A percentile compares a stretch with the other conserved stretches of the same genome.
Evolutionary conservation across 2,329 filamentous ascomycete species (phyloP).

Genomic region (Neodidymelliopsis sp.): DNA sequence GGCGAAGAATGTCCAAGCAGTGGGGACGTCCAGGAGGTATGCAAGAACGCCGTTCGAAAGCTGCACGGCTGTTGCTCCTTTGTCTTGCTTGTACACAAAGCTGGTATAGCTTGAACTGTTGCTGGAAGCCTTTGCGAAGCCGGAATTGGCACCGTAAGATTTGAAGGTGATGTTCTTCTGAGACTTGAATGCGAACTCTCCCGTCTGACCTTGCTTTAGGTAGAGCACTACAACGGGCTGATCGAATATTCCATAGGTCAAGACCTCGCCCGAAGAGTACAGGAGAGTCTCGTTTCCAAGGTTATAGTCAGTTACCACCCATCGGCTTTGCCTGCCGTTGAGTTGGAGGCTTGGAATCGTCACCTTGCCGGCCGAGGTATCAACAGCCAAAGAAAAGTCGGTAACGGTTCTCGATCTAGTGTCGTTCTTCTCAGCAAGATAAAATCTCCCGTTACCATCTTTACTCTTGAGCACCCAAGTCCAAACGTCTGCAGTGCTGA

Average conservation of each 20-base stretch:
- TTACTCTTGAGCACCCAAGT: conserved; percentile 63
- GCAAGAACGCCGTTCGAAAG: conserved; percentile 60
- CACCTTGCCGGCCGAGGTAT: conserved; percentile 56
- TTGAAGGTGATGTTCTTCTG: conserved; percentile 50
- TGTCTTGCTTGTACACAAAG: conserved; percentile 58
- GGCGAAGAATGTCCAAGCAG: conserved; percentile 66
- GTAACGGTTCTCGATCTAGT: conserved; percentile 56
- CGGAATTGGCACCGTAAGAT: conserved; percentile 50
- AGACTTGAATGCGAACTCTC: conserved; percentile 59
- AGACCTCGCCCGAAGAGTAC: conserved; percentile 61
- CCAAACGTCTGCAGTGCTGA: conserved; percentile 51
- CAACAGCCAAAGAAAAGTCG: conserved; percentile 57
- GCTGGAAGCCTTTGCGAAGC: conserved; percentile 39
- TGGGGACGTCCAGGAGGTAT: conserved; percentile 61
- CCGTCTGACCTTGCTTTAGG: conserved; percentile 57
- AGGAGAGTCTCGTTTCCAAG: conserved; percentile 58
- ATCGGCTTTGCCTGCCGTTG: conserved; percentile 62
- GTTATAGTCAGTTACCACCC: conserved; percentile 62
- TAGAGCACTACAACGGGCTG: conserved; percentile 59
- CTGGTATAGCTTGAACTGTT: conserved; percentile 25
- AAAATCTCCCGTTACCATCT: conserved; percentile 59
- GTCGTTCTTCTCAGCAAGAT: conserved; percentile 57
- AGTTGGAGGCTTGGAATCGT: conserved; percentile 58
- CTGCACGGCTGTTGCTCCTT: conserved; percentile 56
- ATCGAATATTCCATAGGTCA: conserved; percentile 60